Evolutionary conservation across 495 filamentous ascomycete genomes (phyloP).

Genomic region (Aspergillus homomorphus): DNA sequence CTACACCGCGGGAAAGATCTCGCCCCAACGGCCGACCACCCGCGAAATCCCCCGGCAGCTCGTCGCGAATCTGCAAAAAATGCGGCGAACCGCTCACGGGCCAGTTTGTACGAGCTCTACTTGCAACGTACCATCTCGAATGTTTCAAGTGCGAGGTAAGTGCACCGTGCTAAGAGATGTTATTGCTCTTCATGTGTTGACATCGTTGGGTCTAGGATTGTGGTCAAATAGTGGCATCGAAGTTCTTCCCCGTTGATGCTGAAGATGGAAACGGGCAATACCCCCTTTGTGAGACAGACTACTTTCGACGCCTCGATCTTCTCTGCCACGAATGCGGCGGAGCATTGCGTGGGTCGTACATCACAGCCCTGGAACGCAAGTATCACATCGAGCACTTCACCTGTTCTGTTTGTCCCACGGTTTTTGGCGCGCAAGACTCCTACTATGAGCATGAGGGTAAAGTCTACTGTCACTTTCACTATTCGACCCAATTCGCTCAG

Average conservation of each 20-base stretch:
- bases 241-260: conserved; percentile 96
- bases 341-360: conserved; percentile 94
- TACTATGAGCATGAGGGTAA: conserved; percentile 98
- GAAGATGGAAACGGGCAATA: conserved; percentile 83
- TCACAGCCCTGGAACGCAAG: conserved; percentile 94
- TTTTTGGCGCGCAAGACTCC: conserved; percentile 96
- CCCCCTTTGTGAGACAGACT: conserved; percentile 96
- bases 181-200: conserved; percentile 9
- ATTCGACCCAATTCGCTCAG: conserved; percentile 96
- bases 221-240: conserved; percentile 91
- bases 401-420: conserved; percentile 92
- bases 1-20: conserved; percentile 40
- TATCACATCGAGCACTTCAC: conserved; percentile 99
- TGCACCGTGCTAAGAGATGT: conserved; percentile 12
- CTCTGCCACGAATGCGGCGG: conserved; percentile 90
- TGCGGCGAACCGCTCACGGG: conserved; percentile 82
- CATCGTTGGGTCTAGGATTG: conserved; percentile 69
- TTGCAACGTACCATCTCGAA: conserved; percentile 92
- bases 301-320: conserved; percentile 88
- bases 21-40: conserved; percentile 43
- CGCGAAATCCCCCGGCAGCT: conserved; percentile 38
- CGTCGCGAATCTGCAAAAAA: conserved; percentile 73
- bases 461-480: conserved; percentile 98
- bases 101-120: conserved; percentile 91
- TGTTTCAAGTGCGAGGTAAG: conserved; percentile 96